Conservation (phyloP, 495 filamentous ascomycete genomes). For the Tuber brumale region DNA sequence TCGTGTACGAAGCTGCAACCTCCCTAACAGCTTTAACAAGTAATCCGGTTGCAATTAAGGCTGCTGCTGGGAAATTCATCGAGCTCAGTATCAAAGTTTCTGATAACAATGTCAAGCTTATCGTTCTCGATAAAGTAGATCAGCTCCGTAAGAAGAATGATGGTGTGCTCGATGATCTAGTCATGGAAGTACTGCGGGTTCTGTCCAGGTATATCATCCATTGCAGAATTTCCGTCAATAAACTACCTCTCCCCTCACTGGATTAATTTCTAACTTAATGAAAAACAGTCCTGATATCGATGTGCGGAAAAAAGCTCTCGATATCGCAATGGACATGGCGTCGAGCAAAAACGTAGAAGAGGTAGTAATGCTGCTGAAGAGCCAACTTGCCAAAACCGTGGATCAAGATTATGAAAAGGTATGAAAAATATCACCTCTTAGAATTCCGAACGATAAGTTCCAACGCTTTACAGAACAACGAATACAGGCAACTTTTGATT, state of each 20-base stretch:
- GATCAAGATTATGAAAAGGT: constrained; percentile 97
- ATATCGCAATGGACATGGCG: constrained; percentile 93
- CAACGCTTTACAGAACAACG: constrained; percentile 61
- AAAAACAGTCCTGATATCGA: constrained; percentile 78
- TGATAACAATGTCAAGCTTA: constrained; percentile 98
- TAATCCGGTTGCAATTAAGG: constrained; percentile 97
- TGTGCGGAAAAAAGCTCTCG: constrained; percentile 84
- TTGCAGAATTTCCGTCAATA: constrained; percentile 1
- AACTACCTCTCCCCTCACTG: constrained; percentile 10
- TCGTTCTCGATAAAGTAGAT: constrained; percentile 91
- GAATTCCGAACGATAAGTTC: constrained; percentile 10
- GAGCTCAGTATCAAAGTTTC: constrained; percentile 94
- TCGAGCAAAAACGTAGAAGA: constrained; percentile 98
- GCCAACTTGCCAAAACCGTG: constrained; percentile 93
- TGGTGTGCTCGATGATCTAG: constrained; percentile 86
- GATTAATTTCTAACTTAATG: neutral
- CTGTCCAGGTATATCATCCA: constrained; percentile 53
- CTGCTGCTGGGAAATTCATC: constrained; percentile 90
- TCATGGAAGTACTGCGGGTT: constrained; percentile 98
- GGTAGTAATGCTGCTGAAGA: constrained; percentile 91
- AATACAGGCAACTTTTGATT: constrained; percentile 92
- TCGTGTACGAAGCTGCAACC: constrained; percentile 97
- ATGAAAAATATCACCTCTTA: constrained; percentile 35
- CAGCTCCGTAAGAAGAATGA: constrained; percentile 85
- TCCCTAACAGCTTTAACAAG: constrained; percentile 89